Evolutionary conservation across 2,329 filamentous ascomycete species (phyloP), one percentile per base, ranked within the genome.

Genomic region (Chaetomium globosum): DNA sequence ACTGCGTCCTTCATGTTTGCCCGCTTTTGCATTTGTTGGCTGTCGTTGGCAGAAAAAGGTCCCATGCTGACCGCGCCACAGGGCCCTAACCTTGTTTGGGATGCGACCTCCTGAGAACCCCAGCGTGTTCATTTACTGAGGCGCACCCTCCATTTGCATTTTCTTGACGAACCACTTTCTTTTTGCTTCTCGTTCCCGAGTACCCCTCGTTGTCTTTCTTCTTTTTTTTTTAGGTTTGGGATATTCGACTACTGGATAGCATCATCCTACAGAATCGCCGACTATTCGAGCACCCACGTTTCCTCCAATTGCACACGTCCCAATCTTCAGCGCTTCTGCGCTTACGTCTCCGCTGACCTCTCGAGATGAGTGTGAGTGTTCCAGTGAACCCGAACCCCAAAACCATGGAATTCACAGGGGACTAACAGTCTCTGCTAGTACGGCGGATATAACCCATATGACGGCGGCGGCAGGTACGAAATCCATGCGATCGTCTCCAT

Each of bases 91-190:
- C 69, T 68, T 39, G 58, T 67, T 71, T 68, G 49, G 68, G 68
- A 48, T 48, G 51, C 23, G 49, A 61, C 70, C 39, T 71, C 69
- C 70, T 72, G 69, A 71, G 67, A 64, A 67, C 66, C 67, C 64
- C 53, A 57, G 57, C 53, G 26, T 33, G 16, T 59, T 66, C 59
- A 63, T 65, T 68, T 68, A 63, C 60, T 60, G 30, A 26, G 28
- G 49, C 52, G 28, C 51, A 31, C 59, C 59, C 54, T 54, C 63
- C 39, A 57, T 61, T 63, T 26, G 52, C 56, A 61, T 63, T 62
- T 66, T 59, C 52, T 39, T 28, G 31, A 26, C 48, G 28, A 59
- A 49, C 56, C 28, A 55, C 36, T 54, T 49, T 33, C 39, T 48
- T 28, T 53, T 46, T 23, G n/a, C 36, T 33, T 30, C 30, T 10